Conservation (phyloP, 2,329 filamentous ascomycete genomes). For the Endothia cerciana region DNA sequence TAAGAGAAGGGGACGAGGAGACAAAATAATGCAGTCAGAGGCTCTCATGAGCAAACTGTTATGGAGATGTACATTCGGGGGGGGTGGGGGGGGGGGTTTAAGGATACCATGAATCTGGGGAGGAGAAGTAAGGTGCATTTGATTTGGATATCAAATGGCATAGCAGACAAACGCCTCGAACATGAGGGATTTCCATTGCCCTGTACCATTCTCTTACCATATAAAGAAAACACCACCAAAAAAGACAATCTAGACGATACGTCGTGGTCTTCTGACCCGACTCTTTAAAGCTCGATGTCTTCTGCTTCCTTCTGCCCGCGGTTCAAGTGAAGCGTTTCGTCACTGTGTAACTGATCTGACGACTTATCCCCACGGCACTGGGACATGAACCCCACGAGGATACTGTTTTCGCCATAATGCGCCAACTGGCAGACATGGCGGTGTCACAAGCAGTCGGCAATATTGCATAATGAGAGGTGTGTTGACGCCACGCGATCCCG, state of each 20-base stretch:
- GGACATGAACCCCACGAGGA: not conserved
- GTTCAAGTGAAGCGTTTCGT: not conserved
- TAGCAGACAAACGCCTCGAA: slow-evolving; percentile 21
- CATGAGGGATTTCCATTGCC: slow-evolving; percentile 21
- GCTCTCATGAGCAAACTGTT: slow-evolving; percentile 16
- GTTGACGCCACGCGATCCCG: not conserved
- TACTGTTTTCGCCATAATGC: not conserved
- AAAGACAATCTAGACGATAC: slow-evolving; percentile 26
- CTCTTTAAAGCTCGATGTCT: not conserved
- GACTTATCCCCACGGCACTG: not conserved
- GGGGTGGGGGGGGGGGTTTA: not conserved
- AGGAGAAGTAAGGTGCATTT: slow-evolving; percentile 15
- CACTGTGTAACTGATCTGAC: not conserved
- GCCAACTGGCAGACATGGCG: not conserved
- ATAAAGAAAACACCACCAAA: slow-evolving; percentile 15
- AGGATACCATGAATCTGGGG: slow-evolving; percentile 3
- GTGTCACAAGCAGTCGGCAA: not conserved
- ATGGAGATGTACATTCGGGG: slow-evolving; percentile 16
- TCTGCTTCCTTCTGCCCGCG: not conserved
- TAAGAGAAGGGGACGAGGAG: slow-evolving; percentile 30
- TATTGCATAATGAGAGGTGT: not conserved
- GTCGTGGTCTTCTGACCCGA: slow-evolving; percentile 7
- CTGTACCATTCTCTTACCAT: slow-evolving; percentile 25
- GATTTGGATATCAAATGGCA: slow-evolving; percentile 21
- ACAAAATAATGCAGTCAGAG: slow-evolving; percentile 19